Base-by-base conservation (phyloP, 768 basidiomycete genomes). In the Candolleomyces efflorescens region DNA sequence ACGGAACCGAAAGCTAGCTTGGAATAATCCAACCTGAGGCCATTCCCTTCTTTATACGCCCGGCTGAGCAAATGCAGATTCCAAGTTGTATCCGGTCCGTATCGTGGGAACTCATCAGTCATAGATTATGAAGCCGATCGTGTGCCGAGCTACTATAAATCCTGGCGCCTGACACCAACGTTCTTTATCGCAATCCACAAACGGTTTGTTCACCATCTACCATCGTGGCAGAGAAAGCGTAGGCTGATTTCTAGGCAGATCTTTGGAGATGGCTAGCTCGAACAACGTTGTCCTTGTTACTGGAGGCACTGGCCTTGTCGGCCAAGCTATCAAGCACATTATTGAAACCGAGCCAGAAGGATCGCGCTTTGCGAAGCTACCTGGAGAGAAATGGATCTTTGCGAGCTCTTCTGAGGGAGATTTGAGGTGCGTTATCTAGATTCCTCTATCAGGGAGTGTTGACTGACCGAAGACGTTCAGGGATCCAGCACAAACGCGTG, bases 341-440 rank as follows among this genome's bases (percentile, higher is more conserved):
- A 84, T 95, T 69, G 81, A 92, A 36, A 85, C 80, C 10, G 93
- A 96, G 65, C 84, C 89, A 0, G 79, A 79, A 56, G 89, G 87
- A 18, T 90, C 89, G 57, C 78, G 83, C 51, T 97, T 90, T 68
- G 94, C 90, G 43, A 90, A 84, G 66, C 74, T 71, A 22, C 72
- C 81, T 10, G 87, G 85, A 45, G 94, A 97, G 75, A 82, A 79
- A 36, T 97, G 94, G 94, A 78, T 95, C 46, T 98, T 94, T 71
- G 81, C 85, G 5, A 79, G 81, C 43, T 88, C 87, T 23, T 79
- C 82, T 44, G 93, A 96, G 43, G 93, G 83, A 13, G 94, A 97
- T 78, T 76, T 97, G 15, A 87, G 84, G 94, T 94, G 23, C 55
- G 68, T 27, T 23, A 36, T 11, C 11, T 11, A 5, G 36, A 50